Evolutionary conservation across 2,329 filamentous ascomycete genomes (phyloP), one percentile per base, ranked within the genome.

Genomic region (Exophiala mesophila): DNA sequence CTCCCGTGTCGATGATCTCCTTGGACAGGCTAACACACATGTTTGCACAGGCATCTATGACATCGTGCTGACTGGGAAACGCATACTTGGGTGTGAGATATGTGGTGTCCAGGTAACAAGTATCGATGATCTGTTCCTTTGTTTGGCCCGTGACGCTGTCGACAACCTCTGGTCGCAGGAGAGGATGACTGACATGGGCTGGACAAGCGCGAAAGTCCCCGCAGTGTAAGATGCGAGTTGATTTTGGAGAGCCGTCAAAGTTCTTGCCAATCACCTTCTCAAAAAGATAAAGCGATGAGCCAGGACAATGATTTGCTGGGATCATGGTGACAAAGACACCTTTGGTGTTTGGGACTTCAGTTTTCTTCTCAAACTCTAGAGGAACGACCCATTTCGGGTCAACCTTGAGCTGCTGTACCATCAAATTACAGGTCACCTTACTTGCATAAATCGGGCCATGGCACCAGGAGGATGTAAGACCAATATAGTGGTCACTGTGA

Each of bases 381-480:
- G 84, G 79, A 2, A 92, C 75, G 1, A 98, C 78, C 73, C 83
- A 97, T 61, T 88, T 85, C 0, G 85, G 80, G 38, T 94, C 84
- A 1, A 95, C 94, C 31, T 80, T 78, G 5, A 98, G 72, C 63
- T 96, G 89, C 56, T 85, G 85, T 47, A 83, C 82, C 23, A 97
- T 87, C 2, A 98, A 73, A 56, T 94, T 94, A 1, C 78, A 92
- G 0, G 92, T 98, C 10, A 95, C 85, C 54, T 81, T 83, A 59
- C 90, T 97, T 69, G 92, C 97, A 59, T 95, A 98, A 36, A 98
- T 97, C 0, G 89, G 90, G 0, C 92, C 92, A 60, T 98, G 89
- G 28, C 72, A 79, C 92, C 92, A 98, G 21, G 75, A 87, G 5
- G 85, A 80, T 8, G 87, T 92, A 8, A 98, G 69, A 2, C 92